Conservation (phyloP, 225 moss, liverwort and hornwort genomes). For the Bryoerythrophyllum caledonicum region DNA sequence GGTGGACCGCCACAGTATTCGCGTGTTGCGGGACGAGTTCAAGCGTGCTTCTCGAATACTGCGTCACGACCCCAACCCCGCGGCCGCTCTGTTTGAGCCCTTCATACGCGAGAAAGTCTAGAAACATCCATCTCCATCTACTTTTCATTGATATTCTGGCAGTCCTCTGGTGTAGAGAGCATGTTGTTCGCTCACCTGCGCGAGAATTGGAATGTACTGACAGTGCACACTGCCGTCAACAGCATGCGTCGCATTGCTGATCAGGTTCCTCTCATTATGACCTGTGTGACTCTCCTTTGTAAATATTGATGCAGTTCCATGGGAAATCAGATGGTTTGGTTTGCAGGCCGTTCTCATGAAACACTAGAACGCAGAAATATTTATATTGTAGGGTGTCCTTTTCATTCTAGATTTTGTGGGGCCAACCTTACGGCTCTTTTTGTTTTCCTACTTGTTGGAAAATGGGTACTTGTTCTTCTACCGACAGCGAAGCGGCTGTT, state of each 20-base stretch:
- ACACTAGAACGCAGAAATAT: conserved; percentile 10
- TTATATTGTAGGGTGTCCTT: background rate
- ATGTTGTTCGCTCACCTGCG: background rate
- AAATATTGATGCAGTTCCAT: conserved; percentile 34
- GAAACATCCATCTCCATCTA: background rate
- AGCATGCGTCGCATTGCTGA: conserved; percentile 7
- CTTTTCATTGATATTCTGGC: background rate
- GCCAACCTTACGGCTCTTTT: background rate
- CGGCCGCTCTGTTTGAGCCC: conserved; percentile 76
- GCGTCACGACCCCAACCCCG: conserved; percentile 77
- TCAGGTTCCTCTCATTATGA: conserved; percentile 24
- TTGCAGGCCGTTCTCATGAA: conserved; percentile 16
- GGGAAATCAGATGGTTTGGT: conserved; percentile 33
- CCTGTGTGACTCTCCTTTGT: conserved; percentile 32
- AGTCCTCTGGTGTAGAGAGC: background rate
- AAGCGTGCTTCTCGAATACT: conserved; percentile 78
- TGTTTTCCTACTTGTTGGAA: background rate
- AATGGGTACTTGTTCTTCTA: background rate
- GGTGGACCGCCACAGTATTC: conserved; percentile 96
- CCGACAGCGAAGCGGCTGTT: background rate
- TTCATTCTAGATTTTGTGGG: background rate
- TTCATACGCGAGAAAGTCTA: conserved; percentile 71
- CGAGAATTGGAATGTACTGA: too few relatives aligned
- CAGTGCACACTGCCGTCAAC: background rate
- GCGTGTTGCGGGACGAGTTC: conserved; percentile 93